Evolutionary conservation across 2,329 filamentous ascomycete species (phyloP), one percentile per base, ranked within the genome.

Genomic region (Dothideomycetes sp.): DNA sequence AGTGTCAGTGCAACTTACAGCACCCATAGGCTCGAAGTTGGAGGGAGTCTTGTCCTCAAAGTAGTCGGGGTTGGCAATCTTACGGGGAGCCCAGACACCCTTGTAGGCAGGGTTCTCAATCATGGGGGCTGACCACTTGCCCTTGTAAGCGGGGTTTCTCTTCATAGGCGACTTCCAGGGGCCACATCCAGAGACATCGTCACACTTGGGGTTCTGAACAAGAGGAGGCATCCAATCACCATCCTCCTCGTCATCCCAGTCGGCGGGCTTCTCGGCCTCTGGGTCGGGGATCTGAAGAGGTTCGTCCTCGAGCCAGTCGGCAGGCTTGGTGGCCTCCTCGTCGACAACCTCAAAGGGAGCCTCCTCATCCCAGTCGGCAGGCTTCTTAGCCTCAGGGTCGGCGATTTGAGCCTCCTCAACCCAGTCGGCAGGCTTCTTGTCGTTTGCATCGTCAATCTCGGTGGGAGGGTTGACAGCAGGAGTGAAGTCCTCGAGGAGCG

Each of bases 201-300:
- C 78, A 61, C 91, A 96, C 78, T 94, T 94, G 65, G 89, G 84
- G 79, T 98, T 96, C 62, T 86, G 76, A 41, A 98, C 78, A 41
- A 80, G 87, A 44, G 89, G 91, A 38, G 88, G 70, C 52, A 94
- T 65, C 87, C 88, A 98, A 72, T 98, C 91, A 64, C 91, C 91
- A 64, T 98, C 91, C 71, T 98, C 91, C 72, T 98, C 91, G 45
- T 98, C 89, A 69, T 95, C 89, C 91, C 91, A 98, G 63, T 96
- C 91, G 69, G 94, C 88, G 48, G 91, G 91, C 82, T 96, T 98
- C 71, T 84, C 74, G 37, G 89, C 87, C 70, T 94, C 87, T 42
- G 91, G 91, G 70, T 98, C 91, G 44, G 88, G 76, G 47, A 96
- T 71, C 51, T 77, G 83, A 48, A 75, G 68, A 50, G 88, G 77